Evolutionary conservation across 495 filamentous ascomycete genomes (phyloP), one percentile per base, ranked within the genome.

Genomic region (Neurospora africana): DNA sequence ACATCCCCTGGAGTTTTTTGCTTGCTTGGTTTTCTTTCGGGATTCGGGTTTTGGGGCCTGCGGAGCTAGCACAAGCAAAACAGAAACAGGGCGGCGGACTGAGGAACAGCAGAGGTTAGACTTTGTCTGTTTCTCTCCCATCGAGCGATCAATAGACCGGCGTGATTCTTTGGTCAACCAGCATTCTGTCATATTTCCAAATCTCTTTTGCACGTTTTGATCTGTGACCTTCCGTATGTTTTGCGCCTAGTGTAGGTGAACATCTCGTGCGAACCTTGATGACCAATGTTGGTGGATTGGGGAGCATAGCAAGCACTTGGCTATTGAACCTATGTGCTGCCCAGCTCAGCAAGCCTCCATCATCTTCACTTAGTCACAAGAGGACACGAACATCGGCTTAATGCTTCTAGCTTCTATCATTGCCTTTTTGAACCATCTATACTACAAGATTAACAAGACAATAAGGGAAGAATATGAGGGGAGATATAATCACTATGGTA

Each of bases 391-490:
- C 2, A 61, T 19, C 8, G 27, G 19, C 27, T 17, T 65, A 0
- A 4, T 65, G 15, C 23, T 65, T 65, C 15, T 9, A 5, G 27
- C 30, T 39, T 76, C 78, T 76, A 77, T 80, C 76, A 74, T 77
- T 76, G 74, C 74, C 77, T 72, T 74, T 72, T 61, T 70, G 76
- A 74, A 69, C 76, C 71, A 68, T 78, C 75, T 78, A 81, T 78
- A 75, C 21, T 80, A 82, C 80, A 80, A 41, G 53, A 75, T 70
- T 65, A 71, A 70, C 70, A 76, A 75, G 75, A 80, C 76, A 78
- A 76, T 65, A 44, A 47, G 71, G 74, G 72, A 78, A 75, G 70
- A 78, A 81, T 65, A 40, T 74, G 76, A 81, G 79, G 72, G 76
- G 77, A 78, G 78, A 65, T 15, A 65, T 33, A 27, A 79, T 76